Evolutionary conservation across 2,329 filamentous ascomycete genomes (phyloP), one percentile per base, ranked within the genome.

Genomic region (Teratosphaeria viscida): DNA sequence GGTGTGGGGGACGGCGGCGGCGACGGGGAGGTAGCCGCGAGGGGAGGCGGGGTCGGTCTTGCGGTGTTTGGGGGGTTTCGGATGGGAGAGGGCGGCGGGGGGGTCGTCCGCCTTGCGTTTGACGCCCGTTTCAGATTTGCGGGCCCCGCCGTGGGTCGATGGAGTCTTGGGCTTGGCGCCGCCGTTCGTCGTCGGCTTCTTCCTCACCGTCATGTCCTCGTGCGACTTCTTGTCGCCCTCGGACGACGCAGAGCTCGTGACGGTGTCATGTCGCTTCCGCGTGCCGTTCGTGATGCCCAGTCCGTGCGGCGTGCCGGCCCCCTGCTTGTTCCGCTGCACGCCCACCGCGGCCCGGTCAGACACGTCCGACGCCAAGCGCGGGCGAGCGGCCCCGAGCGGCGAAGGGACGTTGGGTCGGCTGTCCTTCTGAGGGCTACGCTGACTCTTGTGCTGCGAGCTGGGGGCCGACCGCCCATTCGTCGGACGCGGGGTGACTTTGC

Each of bases 401-500:
- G 84, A 85, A 2, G 82, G 82, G 57, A 85, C 85, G 67, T 79
- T 81, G 1, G 83, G 82, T 52, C 81, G 83, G 61, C 76, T 83
- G 73, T 75, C 56, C 68, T 70, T 68, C 66, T 70, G 63, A 68
- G 75, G 59, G 70, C 76, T 71, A 39, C 74, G 68, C 52, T 72
- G 69, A 55, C 66, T 67, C 61, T 75, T 74, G 43, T 66, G 65
- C 62, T 68, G 63, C 23, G 67, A 64, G 37, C 61, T 60, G 29
- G 64, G 61, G 7, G 68, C 66, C 19, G 66, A 61, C n/a, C 68
- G 60, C 5, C 63, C 61, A 59, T 32, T 66, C 60, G 49, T 54
- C 23, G 56, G 56, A 32, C 59, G 61, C 11, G 68, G 69, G 14
- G 67, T 72, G 61, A 27, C 59, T 59, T 66, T 71, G 43, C 68